Conservation (phyloP, 306 rosid species). For the Fagus sylvatica region DNA sequence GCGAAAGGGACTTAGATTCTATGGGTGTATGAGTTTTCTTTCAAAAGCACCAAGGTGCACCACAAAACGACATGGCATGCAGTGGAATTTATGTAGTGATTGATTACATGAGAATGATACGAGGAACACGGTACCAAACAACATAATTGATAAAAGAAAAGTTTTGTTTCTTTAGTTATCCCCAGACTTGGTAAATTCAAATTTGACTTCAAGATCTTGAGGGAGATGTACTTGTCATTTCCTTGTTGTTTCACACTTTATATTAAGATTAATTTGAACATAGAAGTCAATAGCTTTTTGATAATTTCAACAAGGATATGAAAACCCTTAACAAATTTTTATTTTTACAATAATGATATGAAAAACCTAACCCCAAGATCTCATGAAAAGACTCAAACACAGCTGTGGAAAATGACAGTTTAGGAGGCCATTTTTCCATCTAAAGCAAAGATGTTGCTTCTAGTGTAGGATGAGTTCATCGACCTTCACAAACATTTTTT, state of each 20-base stretch:
- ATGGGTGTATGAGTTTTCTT: neutral
- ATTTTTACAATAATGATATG: too few relatives aligned
- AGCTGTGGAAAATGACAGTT: too few relatives aligned
- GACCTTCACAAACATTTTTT: too few relatives aligned
- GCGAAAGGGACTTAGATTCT: neutral
- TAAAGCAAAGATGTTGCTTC: too few relatives aligned
- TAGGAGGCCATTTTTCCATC: too few relatives aligned
- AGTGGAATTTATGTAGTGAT: neutral
- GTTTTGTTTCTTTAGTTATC: neutral
- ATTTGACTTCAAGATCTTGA: slow-evolving; percentile 1
- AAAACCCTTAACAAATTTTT: too few relatives aligned
- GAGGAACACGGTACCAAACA: too few relatives aligned
- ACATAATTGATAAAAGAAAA: too few relatives aligned
- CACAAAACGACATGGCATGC: neutral
- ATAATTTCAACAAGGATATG: neutral
- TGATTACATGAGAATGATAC: too few relatives aligned
- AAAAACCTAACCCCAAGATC: too few relatives aligned
- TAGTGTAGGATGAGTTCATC: too few relatives aligned
- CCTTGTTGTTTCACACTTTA: neutral
- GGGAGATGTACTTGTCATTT: neutral
- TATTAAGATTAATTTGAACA: neutral
- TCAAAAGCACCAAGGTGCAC: neutral
- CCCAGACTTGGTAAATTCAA: neutral
- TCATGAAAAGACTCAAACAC: too few relatives aligned
- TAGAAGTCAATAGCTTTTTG: neutral